A percentile compares a stretch with the other conserved stretches of the same genome.
These are phyloP conservation scores for Lipomyces orientalis DNA, from an alignment of 805 yeast species.

Conservation along the genomic window DNA sequence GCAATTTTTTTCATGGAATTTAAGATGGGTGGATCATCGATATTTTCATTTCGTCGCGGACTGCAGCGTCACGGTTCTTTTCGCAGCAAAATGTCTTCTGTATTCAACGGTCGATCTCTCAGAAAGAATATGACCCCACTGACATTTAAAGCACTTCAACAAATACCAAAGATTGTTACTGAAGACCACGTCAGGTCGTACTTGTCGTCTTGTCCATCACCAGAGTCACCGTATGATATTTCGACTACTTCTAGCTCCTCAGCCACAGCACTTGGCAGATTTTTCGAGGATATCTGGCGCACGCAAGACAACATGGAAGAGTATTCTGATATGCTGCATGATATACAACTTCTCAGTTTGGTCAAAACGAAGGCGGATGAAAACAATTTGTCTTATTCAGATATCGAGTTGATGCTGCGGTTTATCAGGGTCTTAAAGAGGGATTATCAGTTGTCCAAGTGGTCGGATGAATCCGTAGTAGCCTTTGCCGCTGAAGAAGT, in stretches of 20 bases:
- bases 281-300: not conserved
- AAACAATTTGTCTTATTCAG: not conserved
- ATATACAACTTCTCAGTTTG: not conserved
- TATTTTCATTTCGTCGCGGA: not conserved
- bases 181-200: not conserved
- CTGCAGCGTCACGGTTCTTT: not conserved
- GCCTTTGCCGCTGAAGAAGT: slow-evolving; percentile 8
- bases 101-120: not conserved
- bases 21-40: not conserved
- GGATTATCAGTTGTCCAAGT: slow-evolving; percentile 7
- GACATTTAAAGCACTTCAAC: not conserved
- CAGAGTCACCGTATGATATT: not conserved
- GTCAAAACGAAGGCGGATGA: not conserved
- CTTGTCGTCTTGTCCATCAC: not conserved
- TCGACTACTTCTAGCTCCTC: not conserved
- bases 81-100: slow-evolving; percentile 1
- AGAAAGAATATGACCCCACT: not conserved
- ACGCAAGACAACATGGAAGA: slow-evolving; percentile 7
- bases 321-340: slow-evolving; percentile 7
- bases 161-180: not conserved
- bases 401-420: slow-evolving; percentile 13
- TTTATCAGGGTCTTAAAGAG: slow-evolving; percentile 5
- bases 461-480: slow-evolving; percentile 4
- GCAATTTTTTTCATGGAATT: not conserved
- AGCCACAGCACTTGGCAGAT: slow-evolving; percentile 3